Base-by-base conservation (phyloP, 495 filamentous ascomycete species). In the Jackrogersella minutella region DNA sequence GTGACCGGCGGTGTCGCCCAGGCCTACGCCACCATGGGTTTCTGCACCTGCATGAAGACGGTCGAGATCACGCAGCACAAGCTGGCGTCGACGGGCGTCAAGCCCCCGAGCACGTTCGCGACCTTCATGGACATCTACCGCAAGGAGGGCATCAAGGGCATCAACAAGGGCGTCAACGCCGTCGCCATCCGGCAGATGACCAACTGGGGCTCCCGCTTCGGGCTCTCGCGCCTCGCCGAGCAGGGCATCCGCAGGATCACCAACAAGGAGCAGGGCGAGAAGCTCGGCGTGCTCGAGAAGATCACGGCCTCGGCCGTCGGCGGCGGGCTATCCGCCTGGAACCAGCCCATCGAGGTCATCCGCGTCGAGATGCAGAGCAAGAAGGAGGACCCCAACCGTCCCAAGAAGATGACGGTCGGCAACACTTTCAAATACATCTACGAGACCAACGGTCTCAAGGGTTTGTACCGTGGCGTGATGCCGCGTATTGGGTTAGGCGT, bases 21-120 rank as follows among this genome's bases (percentile, higher is more conserved):
- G 82, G 95, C 95, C 31, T 99, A 99, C 77, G 95, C 95, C 59
- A 99, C 95, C 68, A 97, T 99, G 93, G 95, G 95, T 59, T 99
- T 99, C 87, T 99, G 95, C 80, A 99, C 95, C 36, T 99, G 95
- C 86, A 99, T 99, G 95, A 99, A 99, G 88, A 99, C 95, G 58
- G 96, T 97, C 64, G 96, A 98, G 82, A 99, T 99, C 81, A 99
- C 95, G 73, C 93, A 96, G 81, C 91, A 95, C 83, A 97, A 97
- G 85, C 81, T 96, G 74, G 93, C 93, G 2, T 88, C 92, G 6
- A 68, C 82, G 26, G 95, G 95, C 70, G 85, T 88, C 34, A 92
- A 93, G 80, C 91, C 91, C 16, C 90, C 89, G 2, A 88, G 93
- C 72, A 98, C 96, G 55, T 93, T 95, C 75, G 84, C 84, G 47